A percentile compares a stretch with the other conserved stretches of the same genome.
phyloP scores from a whole-genome alignment of 2,329 filamentous ascomycete genomes.

The Ambrosiella beaveri region DNA sequence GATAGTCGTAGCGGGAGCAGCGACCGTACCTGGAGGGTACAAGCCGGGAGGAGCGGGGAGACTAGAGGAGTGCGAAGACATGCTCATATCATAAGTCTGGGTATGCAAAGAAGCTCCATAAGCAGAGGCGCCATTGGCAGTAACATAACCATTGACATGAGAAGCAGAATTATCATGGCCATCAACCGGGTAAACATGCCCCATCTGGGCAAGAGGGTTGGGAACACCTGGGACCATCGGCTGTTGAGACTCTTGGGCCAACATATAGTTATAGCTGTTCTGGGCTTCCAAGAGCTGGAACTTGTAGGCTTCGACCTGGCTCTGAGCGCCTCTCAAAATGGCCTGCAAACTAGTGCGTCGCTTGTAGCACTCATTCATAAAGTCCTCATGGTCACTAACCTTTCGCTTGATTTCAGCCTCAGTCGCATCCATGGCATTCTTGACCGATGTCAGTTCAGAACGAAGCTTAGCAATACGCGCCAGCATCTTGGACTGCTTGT shows the following conservation, averaged over 20 bases:
- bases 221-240: not conserved
- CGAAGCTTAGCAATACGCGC: slow-evolving; percentile 55
- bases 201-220: not conserved
- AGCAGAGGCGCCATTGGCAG: not conserved
- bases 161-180: not conserved
- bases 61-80: not conserved
- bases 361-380: not conserved
- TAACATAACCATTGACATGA: not conserved
- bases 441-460: slow-evolving; percentile 53
- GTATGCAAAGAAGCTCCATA: no score
- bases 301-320: not conserved
- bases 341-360: not conserved
- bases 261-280: not conserved
- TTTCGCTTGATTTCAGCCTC: not conserved
- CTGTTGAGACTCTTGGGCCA: not conserved
- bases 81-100: not conserved
- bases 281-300: not conserved
- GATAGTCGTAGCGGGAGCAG: not conserved
- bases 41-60: not conserved
- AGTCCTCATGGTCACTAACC: not conserved
- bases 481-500: slow-evolving; percentile 56
- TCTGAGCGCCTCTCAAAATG: not conserved
- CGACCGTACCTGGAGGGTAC: not conserved
- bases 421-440: slow-evolving; percentile 34
- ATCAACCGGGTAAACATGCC: not conserved